phyloP scores from a whole-genome alignment of 352 stramenopile species.

The Phytophthora idaei region DNA sequence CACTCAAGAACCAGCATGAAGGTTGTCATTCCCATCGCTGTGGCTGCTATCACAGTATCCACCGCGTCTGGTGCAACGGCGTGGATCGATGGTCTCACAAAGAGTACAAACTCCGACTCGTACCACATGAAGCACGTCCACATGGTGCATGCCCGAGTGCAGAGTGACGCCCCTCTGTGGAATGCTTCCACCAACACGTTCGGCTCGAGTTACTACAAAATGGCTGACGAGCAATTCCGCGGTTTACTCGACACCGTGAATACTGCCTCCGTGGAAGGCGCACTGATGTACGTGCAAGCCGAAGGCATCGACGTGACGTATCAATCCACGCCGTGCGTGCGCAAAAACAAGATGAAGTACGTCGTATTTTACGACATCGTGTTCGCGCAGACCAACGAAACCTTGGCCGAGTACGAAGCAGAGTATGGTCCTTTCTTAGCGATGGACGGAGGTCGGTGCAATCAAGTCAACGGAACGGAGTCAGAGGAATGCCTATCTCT shows the following conservation, averaged over 20 bases:
- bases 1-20: slow-evolving; percentile 19
- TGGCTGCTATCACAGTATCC: slow-evolving; percentile 8
- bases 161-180: slow-evolving; percentile 51
- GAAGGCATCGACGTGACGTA: slow-evolving; percentile 68
- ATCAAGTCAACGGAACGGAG: slow-evolving; percentile 24
- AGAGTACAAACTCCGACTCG: slow-evolving; percentile 15
- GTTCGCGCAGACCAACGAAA: slow-evolving; percentile 53
- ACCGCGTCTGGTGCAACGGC: not conserved
- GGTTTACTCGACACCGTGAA: slow-evolving; percentile 75
- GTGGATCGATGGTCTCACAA: slow-evolving; percentile 5
- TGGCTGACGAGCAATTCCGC: slow-evolving; percentile 32
- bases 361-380: slow-evolving; percentile 76
- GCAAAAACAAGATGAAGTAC: slow-evolving; percentile 77
- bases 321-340: slow-evolving; percentile 40
- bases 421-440: slow-evolving; percentile 63
- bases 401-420: slow-evolving; percentile 36
- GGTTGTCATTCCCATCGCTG: slow-evolving; percentile 15
- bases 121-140: slow-evolving; percentile 44
- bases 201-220: slow-evolving; percentile 28
- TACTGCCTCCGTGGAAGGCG: slow-evolving; percentile 73
- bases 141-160: slow-evolving; percentile 50
- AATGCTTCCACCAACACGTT: slow-evolving; percentile 18
- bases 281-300: slow-evolving; percentile 82
- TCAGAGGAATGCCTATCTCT: slow-evolving; percentile 21
- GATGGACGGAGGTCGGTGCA: slow-evolving; percentile 70